Evolutionary conservation across 768 basidiomycete species (phyloP), one percentile per base, ranked within the genome.

Genomic region (Lentinula boryana): DNA sequence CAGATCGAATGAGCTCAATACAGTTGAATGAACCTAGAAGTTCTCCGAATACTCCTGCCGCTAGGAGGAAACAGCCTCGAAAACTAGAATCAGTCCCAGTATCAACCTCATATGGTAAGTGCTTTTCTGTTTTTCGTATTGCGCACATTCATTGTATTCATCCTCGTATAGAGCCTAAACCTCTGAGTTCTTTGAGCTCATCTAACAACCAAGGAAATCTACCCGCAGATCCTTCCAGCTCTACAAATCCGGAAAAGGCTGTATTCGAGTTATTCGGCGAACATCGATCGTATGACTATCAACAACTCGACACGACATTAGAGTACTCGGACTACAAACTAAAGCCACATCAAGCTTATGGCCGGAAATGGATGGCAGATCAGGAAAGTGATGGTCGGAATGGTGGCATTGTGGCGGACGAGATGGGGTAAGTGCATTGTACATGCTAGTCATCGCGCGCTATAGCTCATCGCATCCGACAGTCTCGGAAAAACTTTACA

Each of bases 401-500:
- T 4, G 95, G 96, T 1, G 96, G 96, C 0, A 94, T 98, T 64
- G 75, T 97, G 16, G 94, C 94, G 3, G 95, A 98, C 69, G 91
- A 91, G 67, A 92, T 92, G 88, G 91, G 89, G 89, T 88, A 65
- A 55, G 79, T 44, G 18, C 8, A 35, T 32, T 62, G 16, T 41
- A 51, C 38, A 31, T 15, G 12, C 10, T 4, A 44, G 7, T 21
- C 21, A 15, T 6, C 1, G 27, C 27, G 27, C 27, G 27, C 13
- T 16, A 18, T 18, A 41, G 52, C 18, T 44, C 15, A 31, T 43
- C 16, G 15, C 18, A 15, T 32, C 18, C 35, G 21, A 7, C 56
- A 91, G 89, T 62, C 78, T 92, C 1, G 91, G 91, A 1, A 93
- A 95, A 75, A 99, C 97, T 0, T 90, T 98, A 27, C 95, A 98